These are phyloP conservation scores for Sporothrix luriei DNA, from an alignment of 2,329 filamentous ascomycete genomes.

Conservation along the genomic window DNA sequence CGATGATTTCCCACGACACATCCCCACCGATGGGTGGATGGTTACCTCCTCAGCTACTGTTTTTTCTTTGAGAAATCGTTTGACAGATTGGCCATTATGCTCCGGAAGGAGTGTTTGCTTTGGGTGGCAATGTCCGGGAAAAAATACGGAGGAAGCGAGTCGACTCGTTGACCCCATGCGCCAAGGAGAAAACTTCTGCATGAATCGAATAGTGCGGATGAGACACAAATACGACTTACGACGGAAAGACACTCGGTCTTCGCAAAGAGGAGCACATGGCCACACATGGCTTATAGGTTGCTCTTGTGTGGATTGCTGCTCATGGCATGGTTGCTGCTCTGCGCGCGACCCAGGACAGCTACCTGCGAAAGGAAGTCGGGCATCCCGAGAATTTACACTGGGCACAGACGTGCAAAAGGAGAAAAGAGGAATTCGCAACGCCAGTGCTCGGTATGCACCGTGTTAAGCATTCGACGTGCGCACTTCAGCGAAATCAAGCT, in stretches of 20 bases:
- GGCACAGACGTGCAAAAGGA: too few species aligned
- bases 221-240: too few species aligned
- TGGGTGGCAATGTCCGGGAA: not conserved
- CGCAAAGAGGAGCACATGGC: too few species aligned
- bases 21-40: not conserved
- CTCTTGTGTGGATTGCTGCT: conserved; percentile 6
- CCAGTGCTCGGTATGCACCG: not conserved
- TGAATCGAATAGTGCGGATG: too few species aligned
- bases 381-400: not conserved
- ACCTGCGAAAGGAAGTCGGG: not conserved
- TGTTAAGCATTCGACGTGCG: not conserved
- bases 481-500: not conserved
- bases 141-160: not conserved
- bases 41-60: not conserved
- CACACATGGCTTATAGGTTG: not conserved
- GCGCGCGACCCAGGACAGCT: not conserved
- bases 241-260: too few species aligned
- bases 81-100: too few species aligned
- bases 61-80: too few species aligned
- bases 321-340: not conserved
- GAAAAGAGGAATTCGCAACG: not conserved
- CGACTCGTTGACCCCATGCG: not conserved
- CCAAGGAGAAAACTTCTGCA: too few species aligned
- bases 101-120: not conserved
- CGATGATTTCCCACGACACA: not conserved